Conservation (phyloP, 345 rosid genomes). For the Rhodamnia argentea region DNA sequence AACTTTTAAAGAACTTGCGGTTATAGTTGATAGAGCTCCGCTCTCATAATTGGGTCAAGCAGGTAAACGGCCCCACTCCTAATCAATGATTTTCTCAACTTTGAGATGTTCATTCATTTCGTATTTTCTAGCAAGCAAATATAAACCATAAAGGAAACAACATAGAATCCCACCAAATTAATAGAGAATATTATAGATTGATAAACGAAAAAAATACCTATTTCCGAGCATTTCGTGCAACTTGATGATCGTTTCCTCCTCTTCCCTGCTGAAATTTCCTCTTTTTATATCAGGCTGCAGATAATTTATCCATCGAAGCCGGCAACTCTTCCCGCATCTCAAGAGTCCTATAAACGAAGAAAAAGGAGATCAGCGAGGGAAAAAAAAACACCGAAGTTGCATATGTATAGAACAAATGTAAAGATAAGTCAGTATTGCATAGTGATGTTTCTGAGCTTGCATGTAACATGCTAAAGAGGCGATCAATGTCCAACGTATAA, state of each 20-base stretch:
- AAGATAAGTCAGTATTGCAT: neutral
- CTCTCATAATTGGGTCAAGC: neutral
- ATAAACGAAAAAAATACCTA: slow-evolving; percentile 21
- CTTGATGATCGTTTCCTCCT: slow-evolving; percentile 62
- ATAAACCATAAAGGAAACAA: neutral
- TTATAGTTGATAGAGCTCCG: neutral
- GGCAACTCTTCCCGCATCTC: slow-evolving; percentile 30
- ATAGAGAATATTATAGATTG: neutral
- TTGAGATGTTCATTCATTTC: neutral
- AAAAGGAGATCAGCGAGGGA: neutral
- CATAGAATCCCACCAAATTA: neutral
- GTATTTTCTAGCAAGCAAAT: neutral
- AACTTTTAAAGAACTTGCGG: neutral
- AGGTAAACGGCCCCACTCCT: neutral
- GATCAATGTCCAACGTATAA: neutral
- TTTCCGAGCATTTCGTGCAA: slow-evolving; percentile 68
- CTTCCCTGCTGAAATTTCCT: slow-evolving; percentile 72
- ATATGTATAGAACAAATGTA: neutral
- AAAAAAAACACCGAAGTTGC: neutral
- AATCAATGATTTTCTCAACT: neutral
- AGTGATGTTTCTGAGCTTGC: neutral
- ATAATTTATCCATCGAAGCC: slow-evolving; percentile 31
- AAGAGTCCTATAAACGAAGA: slow-evolving; percentile 31
- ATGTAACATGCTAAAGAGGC: neutral
- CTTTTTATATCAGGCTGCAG: slow-evolving; percentile 71